phyloP scores from a whole-genome alignment of 108 stramenopile species.

The Craspedostauros australis region DNA sequence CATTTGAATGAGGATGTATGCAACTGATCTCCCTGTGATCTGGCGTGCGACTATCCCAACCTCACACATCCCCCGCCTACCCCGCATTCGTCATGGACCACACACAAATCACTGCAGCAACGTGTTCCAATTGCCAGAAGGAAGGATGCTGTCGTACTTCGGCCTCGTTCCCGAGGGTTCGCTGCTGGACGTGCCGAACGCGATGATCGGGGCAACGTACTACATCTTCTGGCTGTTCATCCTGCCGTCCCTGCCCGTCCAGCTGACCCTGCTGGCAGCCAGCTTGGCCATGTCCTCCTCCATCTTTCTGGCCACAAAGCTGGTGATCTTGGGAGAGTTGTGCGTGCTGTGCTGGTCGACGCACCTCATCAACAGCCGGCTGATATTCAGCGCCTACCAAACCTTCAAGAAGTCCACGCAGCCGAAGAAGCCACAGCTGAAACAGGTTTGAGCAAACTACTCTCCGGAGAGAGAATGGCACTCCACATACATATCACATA shows the following conservation, averaged over 20 bases:
- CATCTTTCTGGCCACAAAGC: slow-evolving; percentile 53
- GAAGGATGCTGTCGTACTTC: slow-evolving; percentile 68
- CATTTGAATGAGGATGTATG: too few species aligned
- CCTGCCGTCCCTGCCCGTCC: slow-evolving; percentile 6
- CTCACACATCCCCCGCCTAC: too few species aligned
- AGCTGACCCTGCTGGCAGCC: slow-evolving; percentile 14
- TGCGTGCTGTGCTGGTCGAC: slow-evolving; percentile 71
- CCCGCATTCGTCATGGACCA: slow-evolving; percentile 6
- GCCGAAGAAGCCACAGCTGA: not conserved
- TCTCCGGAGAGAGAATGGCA: too few species aligned
- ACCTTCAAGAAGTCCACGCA: too few species aligned
- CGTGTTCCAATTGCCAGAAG: slow-evolving; percentile 71
- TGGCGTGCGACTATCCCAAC: too few species aligned
- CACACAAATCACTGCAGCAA: slow-evolving; percentile 49
- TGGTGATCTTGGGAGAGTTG: slow-evolving; percentile 50
- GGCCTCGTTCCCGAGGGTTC: slow-evolving; percentile 53
- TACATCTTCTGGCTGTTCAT: slow-evolving; percentile 36
- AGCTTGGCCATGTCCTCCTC: slow-evolving; percentile 47
- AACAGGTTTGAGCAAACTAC: too few species aligned
- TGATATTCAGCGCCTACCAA: slow-evolving; percentile 22
- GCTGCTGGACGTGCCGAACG: slow-evolving; percentile 71
- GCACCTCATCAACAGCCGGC: slow-evolving; percentile 56
- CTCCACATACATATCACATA: too few species aligned
- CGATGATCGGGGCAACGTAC: slow-evolving; percentile 54
- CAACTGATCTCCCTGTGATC: too few species aligned